Conservation (phyloP, 306 rosid genomes). For the Bauhinia variegata region DNA sequence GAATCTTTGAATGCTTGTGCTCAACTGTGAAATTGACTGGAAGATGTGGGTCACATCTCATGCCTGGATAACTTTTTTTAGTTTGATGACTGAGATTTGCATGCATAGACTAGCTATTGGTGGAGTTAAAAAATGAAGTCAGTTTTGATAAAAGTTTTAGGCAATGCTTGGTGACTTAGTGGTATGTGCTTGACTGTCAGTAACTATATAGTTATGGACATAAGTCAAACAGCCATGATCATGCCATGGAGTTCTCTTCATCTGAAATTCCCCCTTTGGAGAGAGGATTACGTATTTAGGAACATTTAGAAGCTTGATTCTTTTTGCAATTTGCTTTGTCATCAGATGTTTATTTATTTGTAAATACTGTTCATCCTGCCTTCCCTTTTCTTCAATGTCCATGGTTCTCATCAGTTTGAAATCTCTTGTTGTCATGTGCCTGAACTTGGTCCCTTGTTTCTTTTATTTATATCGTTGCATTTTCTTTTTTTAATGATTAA, state of each 20-base stretch:
- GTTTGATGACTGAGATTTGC: slow-evolving; percentile 29
- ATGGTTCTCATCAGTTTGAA: slow-evolving; percentile 27
- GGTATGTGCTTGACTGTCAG: not conserved
- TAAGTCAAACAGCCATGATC: not conserved
- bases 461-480: slow-evolving; percentile 9
- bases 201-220: slow-evolving; percentile 13
- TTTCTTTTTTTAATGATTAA: slow-evolving; percentile 8
- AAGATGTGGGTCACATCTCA: slow-evolving; percentile 18
- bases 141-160: slow-evolving; percentile 22
- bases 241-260: not conserved
- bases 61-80: slow-evolving; percentile 23
- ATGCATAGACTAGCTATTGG: slow-evolving; percentile 18
- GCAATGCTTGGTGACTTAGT: slow-evolving; percentile 4
- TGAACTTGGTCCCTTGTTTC: slow-evolving; percentile 12
- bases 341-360: slow-evolving; percentile 18
- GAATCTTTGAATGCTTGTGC: not conserved
- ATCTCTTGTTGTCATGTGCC: slow-evolving; percentile 13
- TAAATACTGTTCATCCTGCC: slow-evolving; percentile 14
- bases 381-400: not conserved
- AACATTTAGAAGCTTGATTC: slow-evolving; percentile 27
- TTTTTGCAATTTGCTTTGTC: slow-evolving; percentile 17
- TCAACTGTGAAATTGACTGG: slow-evolving; percentile 21
- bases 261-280: slow-evolving; percentile 8
- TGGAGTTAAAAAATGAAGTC: slow-evolving; percentile 28
- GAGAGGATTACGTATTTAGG: not conserved